Evolutionary conservation across 1,284 basidiomycete genomes (phyloP), one percentile per base, ranked within the genome.

Genomic region (Retiboletus flavoniger): DNA sequence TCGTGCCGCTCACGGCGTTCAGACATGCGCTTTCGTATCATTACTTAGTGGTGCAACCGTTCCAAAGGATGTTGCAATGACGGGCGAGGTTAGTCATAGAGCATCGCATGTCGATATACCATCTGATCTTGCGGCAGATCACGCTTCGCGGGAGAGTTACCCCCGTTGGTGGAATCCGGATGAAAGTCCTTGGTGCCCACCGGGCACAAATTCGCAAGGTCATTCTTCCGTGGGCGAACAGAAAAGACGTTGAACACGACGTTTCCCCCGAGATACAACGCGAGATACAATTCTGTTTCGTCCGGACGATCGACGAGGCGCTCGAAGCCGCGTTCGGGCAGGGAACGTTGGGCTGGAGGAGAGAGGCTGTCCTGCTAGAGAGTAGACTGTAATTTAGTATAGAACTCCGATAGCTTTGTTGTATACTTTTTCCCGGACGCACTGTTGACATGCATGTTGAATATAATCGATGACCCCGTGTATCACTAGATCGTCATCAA

Each of bases 161-260:
- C 0, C 82, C 91, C 3, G 90, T 93, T 1, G 91, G 91, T 4
- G 91, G 91, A 0, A 89, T 93, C 71, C 68, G 59, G 43, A 63
- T 63, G 60, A 62, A 83, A 74, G 78, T 90, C 7, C 80, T 94
- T 14, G 91, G 89, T 19, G 91, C 91, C 0, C 89, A 94, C 66
- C 83, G 93, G 6, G 90, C 93, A 1, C 84, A 88, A 42, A 83
- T 95, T 40, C 85, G 79, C 52, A 92, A 85, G 64, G 82, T 95
- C 35, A 84, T 95, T 52, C 76, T 95, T 4, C 93, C 93, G 0
- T 84, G 80, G 74, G 84, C 84, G 50, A 95, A 95, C 66, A 78
- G 85, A 45, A 92, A 91, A 64, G 92, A 95, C 56, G 89, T 93
- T 21, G 89, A 93, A 64, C 83, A 89, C 59, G 93, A 95, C 56